phyloP scores from a whole-genome alignment of 1,284 basidiomycete genomes.

The Melampsora larici-populina region DNA sequence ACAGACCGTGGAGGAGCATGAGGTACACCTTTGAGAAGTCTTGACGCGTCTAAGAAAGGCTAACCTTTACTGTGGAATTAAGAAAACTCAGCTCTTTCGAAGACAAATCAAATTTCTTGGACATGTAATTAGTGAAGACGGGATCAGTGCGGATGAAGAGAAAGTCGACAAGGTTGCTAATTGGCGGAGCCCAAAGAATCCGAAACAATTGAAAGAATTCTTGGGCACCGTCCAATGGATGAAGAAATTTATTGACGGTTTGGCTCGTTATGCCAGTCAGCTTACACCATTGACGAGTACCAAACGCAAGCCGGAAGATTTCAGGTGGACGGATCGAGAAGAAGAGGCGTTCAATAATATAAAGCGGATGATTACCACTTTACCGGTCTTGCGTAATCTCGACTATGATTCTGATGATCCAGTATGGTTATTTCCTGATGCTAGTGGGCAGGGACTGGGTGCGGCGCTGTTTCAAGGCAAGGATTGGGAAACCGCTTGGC shows the following conservation, averaged over 20 bases:
- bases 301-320: too few species aligned
- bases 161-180: conserved; percentile 53
- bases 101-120: conserved; percentile 53
- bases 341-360: too few species aligned
- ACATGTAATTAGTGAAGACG: conserved; percentile 52
- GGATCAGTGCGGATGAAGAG: conserved; percentile 53
- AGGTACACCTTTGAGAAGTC: too few species aligned
- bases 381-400: conserved; percentile 50
- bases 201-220: conserved; percentile 53
- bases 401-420: conserved; percentile 47
- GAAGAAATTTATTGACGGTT: neutral
- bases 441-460: conserved; percentile 28
- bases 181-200: conserved; percentile 53
- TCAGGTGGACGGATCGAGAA: too few species aligned
- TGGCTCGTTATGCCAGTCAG: neutral
- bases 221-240: too few species aligned
- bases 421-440: conserved; percentile 40
- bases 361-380: too few species aligned
- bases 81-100: too few species aligned
- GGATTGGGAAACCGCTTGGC: too few species aligned
- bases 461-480: conserved; percentile 7
- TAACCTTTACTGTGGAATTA: too few species aligned
- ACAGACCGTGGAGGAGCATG: too few species aligned
- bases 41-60: too few species aligned
- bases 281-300: neutral